Evolutionary conservation across 192 early-diverging fungal genomes (phyloP).

Genomic region (Backusella mclennaniae): DNA sequence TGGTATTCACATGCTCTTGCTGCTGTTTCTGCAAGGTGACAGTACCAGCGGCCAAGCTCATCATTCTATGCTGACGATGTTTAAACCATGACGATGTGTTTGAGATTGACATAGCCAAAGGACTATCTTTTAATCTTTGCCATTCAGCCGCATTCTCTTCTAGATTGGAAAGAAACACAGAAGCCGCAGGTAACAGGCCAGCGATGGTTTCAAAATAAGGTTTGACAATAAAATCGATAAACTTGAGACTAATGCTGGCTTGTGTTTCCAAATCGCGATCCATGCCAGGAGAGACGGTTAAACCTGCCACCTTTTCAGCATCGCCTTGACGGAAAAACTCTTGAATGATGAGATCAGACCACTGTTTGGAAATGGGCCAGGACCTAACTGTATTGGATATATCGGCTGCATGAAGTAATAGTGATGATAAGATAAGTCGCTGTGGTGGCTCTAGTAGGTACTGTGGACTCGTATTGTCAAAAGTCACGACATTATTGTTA

Average conservation of each 20-base stretch:
- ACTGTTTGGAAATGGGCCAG: conserved; percentile 81
- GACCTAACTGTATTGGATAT: conserved; percentile 87
- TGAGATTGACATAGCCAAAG: neutral
- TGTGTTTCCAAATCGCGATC: conserved; percentile 72
- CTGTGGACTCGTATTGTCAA: neutral
- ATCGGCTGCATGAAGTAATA: conserved; percentile 83
- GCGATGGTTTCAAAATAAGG: conserved; percentile 84
- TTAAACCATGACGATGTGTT: neutral
- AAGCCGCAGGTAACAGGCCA: conserved; percentile 64
- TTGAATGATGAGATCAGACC: conserved; percentile 83
- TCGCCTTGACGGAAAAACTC: conserved; percentile 92
- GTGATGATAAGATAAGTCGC: conserved; percentile 59
- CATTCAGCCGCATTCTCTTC: conserved; percentile 54
- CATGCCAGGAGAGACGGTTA: conserved; percentile 89
- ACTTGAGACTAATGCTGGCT: conserved; percentile 73
- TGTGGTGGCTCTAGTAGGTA: conserved; percentile 31
- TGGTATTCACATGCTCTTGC: neutral
- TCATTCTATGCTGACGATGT: neutral
- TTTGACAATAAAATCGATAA: conserved; percentile 79
- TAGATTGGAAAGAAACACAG: conserved; percentile 54
- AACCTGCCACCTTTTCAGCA: conserved; percentile 65
- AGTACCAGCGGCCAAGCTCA: neutral
- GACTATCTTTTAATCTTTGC: conserved; percentile 40
- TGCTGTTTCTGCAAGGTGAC: neutral
- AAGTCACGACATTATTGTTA: neutral